Percentiles rank a stretch among this genome's conserved stretches.
phyloP scores from a whole-genome alignment of 2,329 filamentous ascomycete genomes.

The Cryphonectria parasitica region DNA sequence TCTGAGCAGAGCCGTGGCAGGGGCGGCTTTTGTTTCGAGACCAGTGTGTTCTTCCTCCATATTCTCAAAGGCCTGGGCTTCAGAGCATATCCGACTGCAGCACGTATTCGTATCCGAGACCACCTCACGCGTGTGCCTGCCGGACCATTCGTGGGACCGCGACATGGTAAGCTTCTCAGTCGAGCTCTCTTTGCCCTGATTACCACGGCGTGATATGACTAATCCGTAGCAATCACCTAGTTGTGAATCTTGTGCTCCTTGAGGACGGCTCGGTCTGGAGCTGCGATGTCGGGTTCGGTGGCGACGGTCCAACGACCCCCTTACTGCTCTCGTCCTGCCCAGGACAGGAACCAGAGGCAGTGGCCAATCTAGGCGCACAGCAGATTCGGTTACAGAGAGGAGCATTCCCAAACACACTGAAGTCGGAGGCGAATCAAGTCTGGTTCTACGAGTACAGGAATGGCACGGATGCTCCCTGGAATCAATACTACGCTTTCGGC shows the following conservation, averaged over 20 bases:
- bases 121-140: slow-evolving; percentile 41
- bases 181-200: not conserved
- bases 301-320: slow-evolving; percentile 61
- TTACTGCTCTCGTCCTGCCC: slow-evolving; percentile 47
- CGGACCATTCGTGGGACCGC: slow-evolving; percentile 45
- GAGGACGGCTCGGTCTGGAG: slow-evolving; percentile 51
- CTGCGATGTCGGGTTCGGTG: slow-evolving; percentile 68
- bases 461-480: slow-evolving; percentile 54
- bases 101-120: slow-evolving; percentile 47
- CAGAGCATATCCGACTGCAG: slow-evolving; percentile 49
- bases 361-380: slow-evolving; percentile 57
- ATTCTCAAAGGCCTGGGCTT: slow-evolving; percentile 36
- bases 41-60: slow-evolving; percentile 54
- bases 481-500: slow-evolving; percentile 66
- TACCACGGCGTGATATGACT: not conserved
- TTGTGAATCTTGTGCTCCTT: slow-evolving; percentile 65
- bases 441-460: slow-evolving; percentile 69
- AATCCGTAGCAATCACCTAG: slow-evolving; percentile 42
- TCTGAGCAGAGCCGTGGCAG: slow-evolving; percentile 39
- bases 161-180: slow-evolving; percentile 43
- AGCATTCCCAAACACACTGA: slow-evolving; percentile 44
- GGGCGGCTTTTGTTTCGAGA: slow-evolving; percentile 67
- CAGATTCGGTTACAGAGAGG: slow-evolving; percentile 58
- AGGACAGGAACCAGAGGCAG: slow-evolving; percentile 42
- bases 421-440: slow-evolving; percentile 47